A percentile compares a stretch with the other conserved stretches of the same genome.
These are phyloP conservation scores for Rhodosporidiobolus sp. DNA, from an alignment of 768 basidiomycete species.

Conservation along the genomic window DNA sequence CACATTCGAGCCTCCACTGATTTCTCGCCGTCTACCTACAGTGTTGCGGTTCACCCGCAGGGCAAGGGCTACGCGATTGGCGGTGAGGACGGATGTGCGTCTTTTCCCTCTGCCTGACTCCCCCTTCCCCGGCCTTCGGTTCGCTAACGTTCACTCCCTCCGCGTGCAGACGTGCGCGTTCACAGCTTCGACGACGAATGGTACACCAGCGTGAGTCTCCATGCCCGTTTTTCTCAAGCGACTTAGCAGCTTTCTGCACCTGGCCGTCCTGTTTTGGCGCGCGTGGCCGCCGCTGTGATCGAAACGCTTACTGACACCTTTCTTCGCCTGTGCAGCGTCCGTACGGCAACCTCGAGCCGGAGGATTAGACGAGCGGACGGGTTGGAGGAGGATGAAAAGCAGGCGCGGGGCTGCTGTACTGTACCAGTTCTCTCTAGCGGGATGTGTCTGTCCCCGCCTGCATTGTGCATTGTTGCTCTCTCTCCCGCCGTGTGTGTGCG, in stretches of 20 bases:
- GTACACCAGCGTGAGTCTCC: conserved; percentile 60
- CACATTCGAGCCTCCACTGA: no score
- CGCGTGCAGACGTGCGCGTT: conserved; percentile 59
- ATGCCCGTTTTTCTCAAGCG: not conserved
- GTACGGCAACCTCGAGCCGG: conserved; percentile 81
- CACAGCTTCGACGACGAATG: conserved; percentile 94
- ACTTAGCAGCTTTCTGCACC: no score
- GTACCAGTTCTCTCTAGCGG: not conserved
- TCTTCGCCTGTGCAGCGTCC: conserved; percentile 55
- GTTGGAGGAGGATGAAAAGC: not conserved
- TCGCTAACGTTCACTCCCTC: no score
- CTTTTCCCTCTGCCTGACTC: not conserved
- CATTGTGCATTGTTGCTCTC: conserved; percentile 8
- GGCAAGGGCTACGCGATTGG: conserved; percentile 89
- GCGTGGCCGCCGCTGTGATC: not conserved
- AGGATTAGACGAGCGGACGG: conserved; percentile 48
- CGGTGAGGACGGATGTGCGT: conserved; percentile 72
- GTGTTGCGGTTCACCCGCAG: conserved; percentile 86
- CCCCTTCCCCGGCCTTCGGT: no score
- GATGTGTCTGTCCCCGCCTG: not conserved
- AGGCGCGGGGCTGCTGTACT: not conserved
- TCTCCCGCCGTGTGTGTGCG: not conserved
- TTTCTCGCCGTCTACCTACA: no score
- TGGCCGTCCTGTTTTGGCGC: not conserved
- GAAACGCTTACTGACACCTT: not conserved